These are phyloP conservation scores for Cladophialophora yegresii DNA, from an alignment of 2,329 filamentous ascomycete genomes.

Conservation along the genomic window DNA sequence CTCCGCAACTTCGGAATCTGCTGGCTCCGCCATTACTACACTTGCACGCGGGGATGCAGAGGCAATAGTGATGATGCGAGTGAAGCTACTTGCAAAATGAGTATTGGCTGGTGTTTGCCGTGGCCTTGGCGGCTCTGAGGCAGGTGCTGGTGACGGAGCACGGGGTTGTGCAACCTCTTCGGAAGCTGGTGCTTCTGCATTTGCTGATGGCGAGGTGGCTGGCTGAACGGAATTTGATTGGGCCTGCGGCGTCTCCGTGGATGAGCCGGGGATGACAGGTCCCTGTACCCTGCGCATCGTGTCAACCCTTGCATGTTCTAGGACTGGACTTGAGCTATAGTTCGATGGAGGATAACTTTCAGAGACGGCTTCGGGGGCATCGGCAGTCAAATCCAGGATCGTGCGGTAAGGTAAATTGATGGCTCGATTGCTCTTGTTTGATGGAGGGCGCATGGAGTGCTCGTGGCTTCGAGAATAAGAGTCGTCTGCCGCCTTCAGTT, in stretches of 20 bases:
- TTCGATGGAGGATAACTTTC: conserved; percentile 17
- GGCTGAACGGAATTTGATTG: neutral
- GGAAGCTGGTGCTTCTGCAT: neutral
- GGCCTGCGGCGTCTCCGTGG: neutral
- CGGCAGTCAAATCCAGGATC: conserved; percentile 35
- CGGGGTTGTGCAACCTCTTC: conserved; percentile 3
- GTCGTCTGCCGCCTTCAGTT: conserved; percentile 1
- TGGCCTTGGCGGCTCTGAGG: conserved; percentile 10
- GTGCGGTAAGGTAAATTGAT: conserved; percentile 30
- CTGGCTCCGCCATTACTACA: conserved; percentile 17
- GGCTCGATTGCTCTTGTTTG: conserved; percentile 26
- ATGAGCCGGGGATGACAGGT: conserved; percentile 5
- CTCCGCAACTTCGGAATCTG: neutral
- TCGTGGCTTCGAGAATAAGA: conserved; percentile 14
- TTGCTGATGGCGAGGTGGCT: conserved; percentile 1
- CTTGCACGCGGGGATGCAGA: conserved; percentile 28
- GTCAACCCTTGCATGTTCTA: conserved; percentile 28
- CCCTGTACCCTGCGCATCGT: conserved; percentile 14
- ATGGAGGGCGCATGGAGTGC: conserved; percentile 22
- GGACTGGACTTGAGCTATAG: conserved; percentile 26
- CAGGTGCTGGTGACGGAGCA: conserved; percentile 2
- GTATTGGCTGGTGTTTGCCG: conserved; percentile 1
- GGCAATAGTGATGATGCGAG: conserved; percentile 31
- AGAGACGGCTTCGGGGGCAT: conserved; percentile 30
- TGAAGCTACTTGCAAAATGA: conserved; percentile 27